These are phyloP conservation scores for Hortiboletus flavorubellus DNA, from an alignment of 768 basidiomycete genomes.

Conservation along the genomic window DNA sequence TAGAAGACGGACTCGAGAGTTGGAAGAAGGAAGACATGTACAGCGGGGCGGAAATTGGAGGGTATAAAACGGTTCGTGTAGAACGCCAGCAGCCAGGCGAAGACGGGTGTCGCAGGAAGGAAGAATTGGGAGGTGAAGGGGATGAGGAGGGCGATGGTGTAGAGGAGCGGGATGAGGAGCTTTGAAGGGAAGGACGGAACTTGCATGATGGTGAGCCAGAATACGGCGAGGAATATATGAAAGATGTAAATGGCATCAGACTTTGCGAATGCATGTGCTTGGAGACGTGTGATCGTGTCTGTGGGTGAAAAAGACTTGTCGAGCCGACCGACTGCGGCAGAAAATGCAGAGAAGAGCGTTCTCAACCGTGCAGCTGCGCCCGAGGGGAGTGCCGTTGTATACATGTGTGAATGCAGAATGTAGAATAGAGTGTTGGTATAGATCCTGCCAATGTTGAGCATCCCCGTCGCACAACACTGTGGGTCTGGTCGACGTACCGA, in stretches of 20 bases:
- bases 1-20: constrained; percentile 94
- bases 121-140: constrained; percentile 92
- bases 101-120: constrained; percentile 81
- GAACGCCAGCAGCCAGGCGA: constrained; percentile 82
- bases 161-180: constrained; percentile 72
- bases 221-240: constrained; percentile 56
- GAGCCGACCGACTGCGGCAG: constrained; percentile 60
- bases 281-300: constrained; percentile 59
- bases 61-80: constrained; percentile 89
- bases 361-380: constrained; percentile 1
- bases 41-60: constrained; percentile 64
- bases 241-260: constrained; percentile 63
- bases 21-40: constrained; percentile 90
- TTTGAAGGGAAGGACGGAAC: constrained; percentile 69
- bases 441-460: background rate
- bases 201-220: constrained; percentile 75
- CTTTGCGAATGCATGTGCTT: constrained; percentile 50
- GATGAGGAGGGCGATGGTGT: constrained; percentile 64
- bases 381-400: constrained; percentile 4
- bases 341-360: constrained; percentile 42
- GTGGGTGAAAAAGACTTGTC: constrained; percentile 75
- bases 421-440: background rate
- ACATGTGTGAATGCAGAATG: background rate
- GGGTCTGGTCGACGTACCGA: background rate
- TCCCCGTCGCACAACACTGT: background rate